Base-by-base conservation (phyloP, 805 yeast genomes). In the Yamadazyma tumulicola region DNA sequence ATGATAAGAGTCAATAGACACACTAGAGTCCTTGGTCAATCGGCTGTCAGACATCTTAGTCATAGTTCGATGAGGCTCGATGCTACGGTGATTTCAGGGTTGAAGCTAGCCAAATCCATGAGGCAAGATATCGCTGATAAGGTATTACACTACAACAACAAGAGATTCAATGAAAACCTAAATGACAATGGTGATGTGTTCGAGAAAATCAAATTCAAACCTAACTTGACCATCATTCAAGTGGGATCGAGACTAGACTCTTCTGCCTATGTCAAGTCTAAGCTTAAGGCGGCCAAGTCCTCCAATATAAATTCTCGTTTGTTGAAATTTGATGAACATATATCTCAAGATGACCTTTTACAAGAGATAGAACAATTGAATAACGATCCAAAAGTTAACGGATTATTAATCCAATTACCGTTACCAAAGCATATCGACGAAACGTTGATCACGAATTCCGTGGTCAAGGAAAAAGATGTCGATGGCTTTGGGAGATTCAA, bases 401-500 rank as follows among this genome's bases (percentile, higher is more conserved):
- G 98, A 32, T 67, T 91, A 19, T 70, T 91, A 42, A 81, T 91
- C 37, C 98, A 44, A 34, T 73, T 91, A 45, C 98, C 98, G 4
- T 67, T 91, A 38, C 98, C 97, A 21, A 57, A 63, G 19, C 85
- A 80, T 52, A 69, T 89, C 39, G 26, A 36, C 17, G 39, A 91
- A 66, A 78, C 82, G 29, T 59, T 62, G 31, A 72, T 93, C 47
- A 93, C 97, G 31, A 79, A 81, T 51, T 72, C 88, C 1, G 97
- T 91, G n/a, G 61, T 71, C 8, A 75, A 85, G 11, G 78, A 74
- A 28, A 91, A 91, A 64, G 98, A 91, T 52, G 96, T 93, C 30
- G 98, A 91, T 59, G 98, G 98, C 2, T 93, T 91, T 52, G 93
- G 89, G 27, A 79, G 88, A 37, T 73, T 70, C 51, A 93, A 93